phyloP scores from a whole-genome alignment of 2,329 filamentous ascomycete genomes.

The Colletotrichum siamense region DNA sequence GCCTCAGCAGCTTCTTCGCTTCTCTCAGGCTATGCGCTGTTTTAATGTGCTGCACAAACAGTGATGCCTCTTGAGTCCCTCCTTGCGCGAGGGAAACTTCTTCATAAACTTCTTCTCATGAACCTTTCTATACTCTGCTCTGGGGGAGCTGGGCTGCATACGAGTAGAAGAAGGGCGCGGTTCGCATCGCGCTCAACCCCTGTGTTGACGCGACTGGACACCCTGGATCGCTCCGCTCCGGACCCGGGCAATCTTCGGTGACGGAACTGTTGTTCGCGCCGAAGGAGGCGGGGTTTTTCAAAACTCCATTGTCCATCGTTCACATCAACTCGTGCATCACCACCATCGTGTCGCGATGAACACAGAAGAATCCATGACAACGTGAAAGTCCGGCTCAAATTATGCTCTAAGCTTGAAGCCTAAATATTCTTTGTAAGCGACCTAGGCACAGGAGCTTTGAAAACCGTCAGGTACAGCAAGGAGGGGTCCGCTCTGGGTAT shows the following conservation, averaged over 20 bases:
- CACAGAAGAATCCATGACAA: not conserved
- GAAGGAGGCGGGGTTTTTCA: not conserved
- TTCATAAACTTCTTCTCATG: not conserved
- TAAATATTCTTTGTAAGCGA: rapidly evolving
- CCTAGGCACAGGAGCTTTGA: not conserved
- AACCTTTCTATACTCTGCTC: not conserved
- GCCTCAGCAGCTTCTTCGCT: not conserved
- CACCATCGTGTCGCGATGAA: not conserved
- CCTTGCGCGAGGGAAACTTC: not conserved
- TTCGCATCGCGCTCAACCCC: not conserved
- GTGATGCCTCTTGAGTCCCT: rapidly evolving
- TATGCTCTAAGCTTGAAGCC: not conserved
- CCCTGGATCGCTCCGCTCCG: not conserved
- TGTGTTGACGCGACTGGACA: not conserved
- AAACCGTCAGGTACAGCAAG: not conserved
- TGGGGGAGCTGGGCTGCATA: not conserved
- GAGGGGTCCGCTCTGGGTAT: rapidly evolving
- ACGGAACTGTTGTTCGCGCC: not conserved
- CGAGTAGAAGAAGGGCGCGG: not conserved
- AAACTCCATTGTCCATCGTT: not conserved
- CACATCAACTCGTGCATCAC: not conserved
- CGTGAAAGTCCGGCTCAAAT: rapidly evolving
- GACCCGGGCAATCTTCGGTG: not conserved
- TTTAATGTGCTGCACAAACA: rapidly evolving
- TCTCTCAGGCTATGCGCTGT: rapidly evolving